These are phyloP conservation scores for Epichloe aotearoae DNA, from an alignment of 2,329 filamentous ascomycete genomes.

Conservation along the genomic window DNA sequence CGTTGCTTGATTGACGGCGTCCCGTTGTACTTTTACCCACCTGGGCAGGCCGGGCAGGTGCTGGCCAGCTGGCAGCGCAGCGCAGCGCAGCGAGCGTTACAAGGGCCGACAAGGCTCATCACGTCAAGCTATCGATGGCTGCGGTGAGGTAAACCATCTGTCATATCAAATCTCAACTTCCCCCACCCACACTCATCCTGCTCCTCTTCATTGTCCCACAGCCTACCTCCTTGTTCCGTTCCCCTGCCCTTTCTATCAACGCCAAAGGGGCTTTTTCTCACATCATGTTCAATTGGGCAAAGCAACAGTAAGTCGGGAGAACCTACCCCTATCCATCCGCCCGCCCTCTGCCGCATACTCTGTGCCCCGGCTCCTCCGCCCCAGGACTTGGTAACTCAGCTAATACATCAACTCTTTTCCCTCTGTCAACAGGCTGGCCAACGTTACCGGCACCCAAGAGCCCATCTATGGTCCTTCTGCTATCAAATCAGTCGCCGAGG, in stretches of 20 bases:
- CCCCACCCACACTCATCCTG: background rate
- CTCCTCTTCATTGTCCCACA: background rate
- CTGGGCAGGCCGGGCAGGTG: too few relatives aligned
- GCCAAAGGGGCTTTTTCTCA: background rate
- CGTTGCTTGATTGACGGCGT: too few relatives aligned
- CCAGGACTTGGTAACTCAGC: slow-evolving; percentile 4
- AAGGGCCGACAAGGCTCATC: too few relatives aligned
- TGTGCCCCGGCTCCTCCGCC: background rate
- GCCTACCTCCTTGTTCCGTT: background rate
- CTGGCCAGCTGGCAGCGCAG: too few relatives aligned
- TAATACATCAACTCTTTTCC: slow-evolving; percentile 5
- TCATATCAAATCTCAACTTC: background rate
- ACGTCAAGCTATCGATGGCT: too few relatives aligned
- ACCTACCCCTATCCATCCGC: slow-evolving; percentile 5
- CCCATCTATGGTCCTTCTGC: slow-evolving; percentile 86
- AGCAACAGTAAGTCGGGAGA: slow-evolving; percentile 57
- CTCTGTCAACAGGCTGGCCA: slow-evolving; percentile 38
- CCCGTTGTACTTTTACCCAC: too few relatives aligned
- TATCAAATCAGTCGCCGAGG: slow-evolving; percentile 72
- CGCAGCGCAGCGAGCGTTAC: too few relatives aligned
- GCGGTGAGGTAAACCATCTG: background rate
- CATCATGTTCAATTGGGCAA: slow-evolving; percentile 87
- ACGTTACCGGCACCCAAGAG: slow-evolving; percentile 91
- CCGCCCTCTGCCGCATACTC: background rate
- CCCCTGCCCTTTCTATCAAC: background rate